Evolutionary conservation across 2,329 filamentous ascomycete species (phyloP), one percentile per base, ranked within the genome.

Genomic region (Venturia aucupariae): DNA sequence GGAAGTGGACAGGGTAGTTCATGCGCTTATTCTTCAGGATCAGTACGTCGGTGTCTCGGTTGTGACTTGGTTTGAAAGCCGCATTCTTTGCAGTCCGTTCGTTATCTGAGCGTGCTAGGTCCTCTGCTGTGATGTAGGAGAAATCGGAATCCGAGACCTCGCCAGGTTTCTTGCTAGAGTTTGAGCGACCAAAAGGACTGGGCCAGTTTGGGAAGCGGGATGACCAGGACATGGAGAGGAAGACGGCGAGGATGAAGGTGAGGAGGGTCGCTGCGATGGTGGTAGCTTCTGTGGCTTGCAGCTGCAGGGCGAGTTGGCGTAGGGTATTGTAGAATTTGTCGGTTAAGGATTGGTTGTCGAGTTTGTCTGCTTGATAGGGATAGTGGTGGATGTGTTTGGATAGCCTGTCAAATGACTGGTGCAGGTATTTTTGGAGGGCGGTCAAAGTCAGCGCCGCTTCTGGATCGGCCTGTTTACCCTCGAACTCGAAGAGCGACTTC

Each of bases 121-220:
- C 89, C 70, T 90, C 85, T 35, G 86, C 86, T n/a, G 89, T 91
- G 72, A 92, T 92, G 78, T 93, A 92, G 72, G 85, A 88, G 74
- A 86, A 93, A 77, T 92, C 89, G 41, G 87, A 84, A 69, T 91
- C 88, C 69, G 85, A 89, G 66, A 92, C 86, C 68, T 86, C 81
- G 39, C 86, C 73, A 19, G 72, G 69, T 62, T 69, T 71, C 27
- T 69, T 74, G 66, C 67, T 74, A 66, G 65, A 74, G 71, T 70
- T 68, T 24, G 74, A 74, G 59, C 79, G 78, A 17, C 78, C 77
- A 68, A 81, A 81, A 19, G 79, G 79, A 30, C 77, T 80, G 54
- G 76, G 72, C 70, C 77, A 76, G 68, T 72, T 70, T 65, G 76
- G 75, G 63, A 77, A 70, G 66, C 78, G 77, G 30, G 78, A 79